These are phyloP conservation scores for Plasmopara muralis DNA, from an alignment of 352 stramenopile species.

Conservation along the genomic window DNA sequence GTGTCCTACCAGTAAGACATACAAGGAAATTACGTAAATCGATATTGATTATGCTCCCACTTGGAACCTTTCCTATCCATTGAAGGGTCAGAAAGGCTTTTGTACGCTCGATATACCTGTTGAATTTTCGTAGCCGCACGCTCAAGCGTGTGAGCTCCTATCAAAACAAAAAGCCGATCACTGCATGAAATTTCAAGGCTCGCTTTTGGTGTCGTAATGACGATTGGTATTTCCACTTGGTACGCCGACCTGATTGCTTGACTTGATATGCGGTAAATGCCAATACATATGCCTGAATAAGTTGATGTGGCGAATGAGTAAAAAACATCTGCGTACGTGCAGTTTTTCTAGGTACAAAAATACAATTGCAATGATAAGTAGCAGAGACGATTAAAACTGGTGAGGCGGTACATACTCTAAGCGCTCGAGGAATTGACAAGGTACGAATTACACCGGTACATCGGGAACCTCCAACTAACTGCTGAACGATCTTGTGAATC, in stretches of 20 bases:
- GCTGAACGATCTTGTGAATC: conserved; percentile 80
- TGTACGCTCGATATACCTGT: conserved; percentile 31
- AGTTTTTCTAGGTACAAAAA: conserved; percentile 21
- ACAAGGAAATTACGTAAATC: conserved; percentile 11
- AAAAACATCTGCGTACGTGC: conserved; percentile 62
- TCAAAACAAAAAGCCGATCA: conserved; percentile 66
- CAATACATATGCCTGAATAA: conserved; percentile 64
- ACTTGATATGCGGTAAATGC: conserved; percentile 63
- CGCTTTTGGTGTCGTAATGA: conserved; percentile 61
- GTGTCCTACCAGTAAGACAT: too few species aligned
- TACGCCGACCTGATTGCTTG: conserved; percentile 34
- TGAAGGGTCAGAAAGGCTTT: conserved; percentile 10
- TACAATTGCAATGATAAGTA: too few species aligned
- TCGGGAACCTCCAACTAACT: conserved; percentile 66
- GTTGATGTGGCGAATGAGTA: conserved; percentile 44
- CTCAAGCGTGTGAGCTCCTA: conserved; percentile 67
- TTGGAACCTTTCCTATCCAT: conserved; percentile 4
- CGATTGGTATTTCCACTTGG: conserved; percentile 58
- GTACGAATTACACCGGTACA: conserved; percentile 73
- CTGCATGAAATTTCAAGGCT: conserved; percentile 41
- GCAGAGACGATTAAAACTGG: neutral
- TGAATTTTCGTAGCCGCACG: conserved; percentile 56
- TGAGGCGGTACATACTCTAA: conserved; percentile 29
- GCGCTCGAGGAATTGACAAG: conserved; percentile 36
- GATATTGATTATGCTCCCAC: conserved; percentile 11